phyloP scores from a whole-genome alignment of 140 eudicot genomes.

The Anethum foeniculum region DNA sequence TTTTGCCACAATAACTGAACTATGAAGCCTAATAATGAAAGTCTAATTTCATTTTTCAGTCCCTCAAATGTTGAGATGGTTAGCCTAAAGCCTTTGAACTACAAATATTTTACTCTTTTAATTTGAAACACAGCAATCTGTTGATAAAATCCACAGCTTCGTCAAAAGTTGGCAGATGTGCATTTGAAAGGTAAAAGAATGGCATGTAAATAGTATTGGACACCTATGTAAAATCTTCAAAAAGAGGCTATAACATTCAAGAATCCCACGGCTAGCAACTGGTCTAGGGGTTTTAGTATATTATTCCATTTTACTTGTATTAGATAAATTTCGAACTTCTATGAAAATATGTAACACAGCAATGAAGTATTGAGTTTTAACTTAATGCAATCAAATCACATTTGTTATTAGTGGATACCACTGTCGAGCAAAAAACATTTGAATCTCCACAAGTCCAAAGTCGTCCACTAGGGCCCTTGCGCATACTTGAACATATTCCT shows the following conservation, averaged over 20 bases:
- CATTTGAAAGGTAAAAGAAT: background rate
- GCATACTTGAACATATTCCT: conserved; percentile 8
- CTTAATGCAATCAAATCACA: background rate
- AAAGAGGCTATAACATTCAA: background rate
- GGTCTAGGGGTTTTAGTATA: background rate
- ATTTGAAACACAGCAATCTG: background rate
- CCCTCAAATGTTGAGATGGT: background rate
- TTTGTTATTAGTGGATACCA: conserved; percentile 23
- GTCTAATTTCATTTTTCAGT: background rate
- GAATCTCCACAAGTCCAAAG: conserved; percentile 30
- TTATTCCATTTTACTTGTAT: too few relatives aligned
- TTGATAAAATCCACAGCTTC: background rate
- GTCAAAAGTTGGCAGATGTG: background rate
- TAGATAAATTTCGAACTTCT: background rate
- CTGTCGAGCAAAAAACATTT: conserved; percentile 22
- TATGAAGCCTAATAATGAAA: background rate
- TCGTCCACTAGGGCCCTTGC: conserved; percentile 25
- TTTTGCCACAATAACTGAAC: too few relatives aligned
- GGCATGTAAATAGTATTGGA: background rate
- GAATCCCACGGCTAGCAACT: background rate
- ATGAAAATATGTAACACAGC: background rate
- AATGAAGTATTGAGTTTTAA: background rate
- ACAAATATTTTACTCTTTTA: background rate
- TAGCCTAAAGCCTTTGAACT: background rate
- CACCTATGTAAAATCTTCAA: background rate